Percentiles rank a stretch among this genome's conserved stretches.
phyloP scores from a whole-genome alignment of 345 rosid genomes.

The Eutrema japonicum region DNA sequence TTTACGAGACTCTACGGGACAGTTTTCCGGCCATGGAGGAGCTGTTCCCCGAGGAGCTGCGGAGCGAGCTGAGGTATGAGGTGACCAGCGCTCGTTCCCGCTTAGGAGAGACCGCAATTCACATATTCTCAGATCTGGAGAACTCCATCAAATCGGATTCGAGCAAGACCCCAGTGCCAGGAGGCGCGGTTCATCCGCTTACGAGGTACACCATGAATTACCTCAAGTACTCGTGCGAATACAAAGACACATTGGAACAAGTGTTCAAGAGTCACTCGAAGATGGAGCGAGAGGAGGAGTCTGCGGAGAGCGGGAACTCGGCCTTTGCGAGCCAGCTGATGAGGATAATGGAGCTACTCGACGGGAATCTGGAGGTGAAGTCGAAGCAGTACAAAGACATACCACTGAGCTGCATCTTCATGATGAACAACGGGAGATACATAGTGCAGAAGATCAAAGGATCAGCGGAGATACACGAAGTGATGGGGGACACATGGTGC shows the following conservation, averaged over 20 bases:
- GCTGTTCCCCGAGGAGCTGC: constrained; percentile 52
- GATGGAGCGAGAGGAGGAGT: constrained; percentile 62
- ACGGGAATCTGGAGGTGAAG: constrained; percentile 61
- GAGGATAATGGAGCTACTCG: constrained; percentile 72
- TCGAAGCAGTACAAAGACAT: constrained; percentile 75
- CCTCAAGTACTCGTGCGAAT: constrained; percentile 71
- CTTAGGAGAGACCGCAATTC: constrained; percentile 73
- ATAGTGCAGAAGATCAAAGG: constrained; percentile 80
- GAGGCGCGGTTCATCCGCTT: constrained; percentile 88
- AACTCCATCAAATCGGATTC: constrained; percentile 72
- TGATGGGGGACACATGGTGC: constrained; percentile 75
- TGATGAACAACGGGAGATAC: constrained; percentile 99
- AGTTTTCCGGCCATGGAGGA: constrained; percentile 47
- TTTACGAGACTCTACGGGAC: constrained; percentile 75
- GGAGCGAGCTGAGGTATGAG: constrained; percentile 59
- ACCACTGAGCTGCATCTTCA: constrained; percentile 71
- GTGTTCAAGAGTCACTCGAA: constrained; percentile 76
- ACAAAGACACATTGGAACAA: constrained; percentile 76
- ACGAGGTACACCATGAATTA: constrained; percentile 92
- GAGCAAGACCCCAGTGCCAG: constrained; percentile 71
- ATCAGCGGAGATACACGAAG: constrained; percentile 61
- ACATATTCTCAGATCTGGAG: constrained; percentile 73
- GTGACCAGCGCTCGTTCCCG: constrained; percentile 53
- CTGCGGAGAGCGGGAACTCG: constrained; percentile 27
- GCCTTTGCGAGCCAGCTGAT: constrained; percentile 58